phyloP scores from a whole-genome alignment of 805 yeast genomes.

The Novakomyces olei region DNA sequence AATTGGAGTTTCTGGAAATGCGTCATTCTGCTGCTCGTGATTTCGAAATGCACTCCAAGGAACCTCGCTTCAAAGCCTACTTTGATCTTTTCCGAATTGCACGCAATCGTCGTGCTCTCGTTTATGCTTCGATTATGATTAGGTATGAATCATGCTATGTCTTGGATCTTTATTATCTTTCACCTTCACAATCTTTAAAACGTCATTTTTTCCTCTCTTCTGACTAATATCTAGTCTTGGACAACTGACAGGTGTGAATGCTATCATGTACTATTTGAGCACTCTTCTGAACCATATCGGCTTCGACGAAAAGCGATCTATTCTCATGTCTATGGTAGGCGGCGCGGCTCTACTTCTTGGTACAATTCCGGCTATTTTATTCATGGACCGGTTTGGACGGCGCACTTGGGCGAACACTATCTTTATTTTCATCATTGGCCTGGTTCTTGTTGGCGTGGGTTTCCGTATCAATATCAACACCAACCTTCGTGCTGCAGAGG shows the following conservation, averaged over 20 bases:
- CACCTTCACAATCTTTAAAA: too few species aligned
- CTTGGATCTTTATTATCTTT: too few species aligned
- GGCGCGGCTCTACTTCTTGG: conserved; percentile 42
- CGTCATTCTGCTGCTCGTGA: conserved; percentile 28
- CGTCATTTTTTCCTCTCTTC: too few species aligned
- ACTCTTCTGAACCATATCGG: conserved; percentile 35
- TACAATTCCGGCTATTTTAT: conserved; percentile 41
- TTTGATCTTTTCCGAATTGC: conserved; percentile 31
- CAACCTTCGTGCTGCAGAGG: conserved; percentile 28
- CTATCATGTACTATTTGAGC: too few species aligned
- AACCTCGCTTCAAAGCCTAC: conserved; percentile 17
- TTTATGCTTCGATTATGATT: conserved; percentile 36
- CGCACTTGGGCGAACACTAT: conserved; percentile 33
- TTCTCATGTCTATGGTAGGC: conserved; percentile 47
- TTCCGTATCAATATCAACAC: conserved; percentile 22
- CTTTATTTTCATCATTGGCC: conserved; percentile 35
- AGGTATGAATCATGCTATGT: too few species aligned
- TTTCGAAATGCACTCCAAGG: conserved; percentile 20
- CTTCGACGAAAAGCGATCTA: conserved; percentile 28
- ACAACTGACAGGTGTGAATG: too few species aligned
- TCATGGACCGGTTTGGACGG: conserved; percentile 16
- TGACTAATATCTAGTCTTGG: too few species aligned
- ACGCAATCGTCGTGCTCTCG: conserved; percentile 38
- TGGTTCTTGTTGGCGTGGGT: conserved; percentile 37
- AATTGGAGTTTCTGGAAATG: conserved; percentile 36